Base-by-base conservation (phyloP, 2,329 filamentous ascomycete species). In the Aspergillus aculeatinus region DNA sequence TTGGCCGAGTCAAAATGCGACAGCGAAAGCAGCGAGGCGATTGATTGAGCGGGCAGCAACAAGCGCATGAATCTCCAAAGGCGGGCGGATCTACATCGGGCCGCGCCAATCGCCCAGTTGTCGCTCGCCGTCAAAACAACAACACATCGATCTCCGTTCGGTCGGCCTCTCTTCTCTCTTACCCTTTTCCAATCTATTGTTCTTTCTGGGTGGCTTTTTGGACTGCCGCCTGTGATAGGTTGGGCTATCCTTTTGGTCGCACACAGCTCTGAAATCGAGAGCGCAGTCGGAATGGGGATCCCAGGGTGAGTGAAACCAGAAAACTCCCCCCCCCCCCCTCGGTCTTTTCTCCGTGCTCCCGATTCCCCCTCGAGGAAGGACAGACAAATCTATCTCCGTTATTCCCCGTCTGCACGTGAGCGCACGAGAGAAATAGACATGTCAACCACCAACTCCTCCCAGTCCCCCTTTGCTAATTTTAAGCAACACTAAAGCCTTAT, bases 401-500 rank as follows among this genome's bases (percentile, higher is more conserved):
- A 21, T 16, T 44, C 33, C 33, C 33, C 39, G 39, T 44, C 16
- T 16, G 39, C 39, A 44, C 39, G 39, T 44, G 39, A 16, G 3
- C 39, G 14, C 39, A 44, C 16, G 14, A 16, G 16, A 44, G 14
- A 19, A 29, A 29, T 12, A 44, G 39, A 44, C 50, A 16, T n/a
- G 50, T 54, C 12, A 27, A 47, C 3, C 21, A 31, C 21, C n/a
- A 27, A 11, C 14, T 11, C 21, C 53, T 57, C 9, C 27, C 27
- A 29, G 7, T 2, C 2, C 27, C 27, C 5, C 5, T 35, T 16
- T 16, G 33, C 33, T 35, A 35, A 35, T 16, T 25, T 16, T 29
- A 10, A 27, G 11, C 7, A 27, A 1, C 7, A 53, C 65, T 9
- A 21, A 48, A 96, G 94, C 16, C 91, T 99, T 57, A 95, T 96